Conservation (phyloP, 345 rosid genomes). For the Citrus unshiu region DNA sequence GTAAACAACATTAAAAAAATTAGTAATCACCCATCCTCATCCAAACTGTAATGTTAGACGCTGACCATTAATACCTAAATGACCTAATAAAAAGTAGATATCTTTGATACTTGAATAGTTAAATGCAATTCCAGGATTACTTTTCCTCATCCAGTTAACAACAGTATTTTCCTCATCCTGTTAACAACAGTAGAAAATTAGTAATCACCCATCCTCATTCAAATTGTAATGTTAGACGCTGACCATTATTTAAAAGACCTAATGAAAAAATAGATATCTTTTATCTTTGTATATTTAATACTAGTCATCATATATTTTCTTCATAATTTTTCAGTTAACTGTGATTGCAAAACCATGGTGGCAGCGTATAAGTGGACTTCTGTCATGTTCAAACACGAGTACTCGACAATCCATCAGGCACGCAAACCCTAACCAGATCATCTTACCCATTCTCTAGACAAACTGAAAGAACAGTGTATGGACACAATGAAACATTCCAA, state of each 20-base stretch:
- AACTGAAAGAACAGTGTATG: neutral
- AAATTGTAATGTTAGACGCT: neutral
- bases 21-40: conserved; percentile 7
- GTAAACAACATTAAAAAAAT: conserved; percentile 18
- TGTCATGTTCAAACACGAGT: neutral
- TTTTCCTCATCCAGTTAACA: conserved; percentile 51
- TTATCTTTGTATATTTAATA: no score
- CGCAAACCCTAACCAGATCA: neutral
- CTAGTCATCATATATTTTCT: neutral
- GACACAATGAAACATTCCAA: neutral
- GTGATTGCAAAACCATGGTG: neutral
- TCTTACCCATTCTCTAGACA: neutral
- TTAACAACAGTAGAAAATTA: neutral
- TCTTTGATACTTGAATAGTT: neutral
- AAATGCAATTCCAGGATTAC: conserved; percentile 66
- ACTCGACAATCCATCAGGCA: neutral
- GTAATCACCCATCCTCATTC: neutral
- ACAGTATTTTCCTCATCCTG: conserved; percentile 49
- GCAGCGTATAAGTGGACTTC: neutral
- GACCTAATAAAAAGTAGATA: neutral
- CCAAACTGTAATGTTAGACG: neutral
- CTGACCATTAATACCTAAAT: neutral
- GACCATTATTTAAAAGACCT: neutral
- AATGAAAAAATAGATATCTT: neutral
- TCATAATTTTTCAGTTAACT: neutral